These are phyloP conservation scores for Neopestalotiopsis sp. DNA, from an alignment of 2,329 filamentous ascomycete species.

Conservation along the genomic window DNA sequence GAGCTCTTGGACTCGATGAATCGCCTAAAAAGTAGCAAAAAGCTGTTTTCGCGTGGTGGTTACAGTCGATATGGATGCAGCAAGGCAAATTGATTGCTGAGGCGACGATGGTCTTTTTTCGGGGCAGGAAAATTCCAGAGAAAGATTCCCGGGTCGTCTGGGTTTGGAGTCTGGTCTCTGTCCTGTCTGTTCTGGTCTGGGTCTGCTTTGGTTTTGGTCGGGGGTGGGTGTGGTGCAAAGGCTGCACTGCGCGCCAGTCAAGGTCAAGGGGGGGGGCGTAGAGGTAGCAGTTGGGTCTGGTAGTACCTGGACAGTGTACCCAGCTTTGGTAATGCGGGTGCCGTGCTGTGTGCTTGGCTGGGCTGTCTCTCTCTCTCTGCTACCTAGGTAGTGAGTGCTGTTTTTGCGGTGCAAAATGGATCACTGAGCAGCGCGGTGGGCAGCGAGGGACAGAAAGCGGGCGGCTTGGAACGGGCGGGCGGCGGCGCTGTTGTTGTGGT, in stretches of 20 bases:
- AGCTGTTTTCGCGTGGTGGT: not conserved
- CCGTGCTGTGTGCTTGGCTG: too few relatives aligned
- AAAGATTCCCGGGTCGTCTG: conserved; percentile 17
- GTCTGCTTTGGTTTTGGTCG: not conserved
- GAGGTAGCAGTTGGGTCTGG: too few relatives aligned
- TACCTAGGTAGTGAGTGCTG: conserved; percentile 1
- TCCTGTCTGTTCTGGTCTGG: not conserved
- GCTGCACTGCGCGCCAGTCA: not conserved
- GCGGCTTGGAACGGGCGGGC: too few relatives aligned
- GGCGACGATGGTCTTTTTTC: conserved; percentile 8
- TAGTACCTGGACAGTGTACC: too few relatives aligned
- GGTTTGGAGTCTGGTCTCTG: not conserved
- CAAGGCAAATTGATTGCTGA: conserved; percentile 17
- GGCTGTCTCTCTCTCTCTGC: too few relatives aligned
- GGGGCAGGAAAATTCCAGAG: conserved; percentile 18
- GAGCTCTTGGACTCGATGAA: conserved; percentile 5
- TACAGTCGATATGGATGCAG: conserved; percentile 10
- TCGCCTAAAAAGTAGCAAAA: conserved; percentile 13
- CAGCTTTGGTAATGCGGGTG: too few relatives aligned
- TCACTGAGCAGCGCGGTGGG: not conserved
- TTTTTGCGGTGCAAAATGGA: not conserved
- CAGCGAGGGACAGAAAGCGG: not conserved
- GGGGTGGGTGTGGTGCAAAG: not conserved
- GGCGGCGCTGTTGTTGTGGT: conserved; percentile 16
- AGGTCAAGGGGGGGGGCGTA: too few relatives aligned